phyloP scores from a whole-genome alignment of 2,329 filamentous ascomycete genomes.

The Hypoxylon sp. region DNA sequence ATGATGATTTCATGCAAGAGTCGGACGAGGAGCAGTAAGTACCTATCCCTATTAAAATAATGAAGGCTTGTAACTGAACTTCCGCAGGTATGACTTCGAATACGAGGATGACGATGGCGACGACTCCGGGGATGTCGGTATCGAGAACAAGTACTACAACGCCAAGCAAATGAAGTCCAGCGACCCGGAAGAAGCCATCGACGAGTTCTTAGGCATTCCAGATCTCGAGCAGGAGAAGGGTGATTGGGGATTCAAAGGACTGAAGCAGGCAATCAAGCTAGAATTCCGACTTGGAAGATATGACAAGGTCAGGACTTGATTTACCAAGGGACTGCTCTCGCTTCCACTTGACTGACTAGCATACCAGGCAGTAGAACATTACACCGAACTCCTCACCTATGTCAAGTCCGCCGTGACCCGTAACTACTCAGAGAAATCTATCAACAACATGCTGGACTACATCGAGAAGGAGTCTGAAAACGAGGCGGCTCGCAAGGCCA shows the following conservation, averaged over 20 bases:
- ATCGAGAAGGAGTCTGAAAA: constrained; percentile 89
- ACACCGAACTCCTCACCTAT: constrained; percentile 94
- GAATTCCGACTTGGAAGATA: constrained; percentile 95
- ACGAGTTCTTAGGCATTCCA: constrained; percentile 92
- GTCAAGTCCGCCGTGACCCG: constrained; percentile 96
- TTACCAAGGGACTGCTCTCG: background rate
- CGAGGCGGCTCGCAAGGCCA: constrained; percentile 79
- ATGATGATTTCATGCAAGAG: constrained; percentile 95
- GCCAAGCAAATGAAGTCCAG: constrained; percentile 94
- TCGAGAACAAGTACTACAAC: constrained; percentile 99
- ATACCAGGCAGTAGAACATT: constrained; percentile 86
- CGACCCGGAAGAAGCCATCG: constrained; percentile 88
- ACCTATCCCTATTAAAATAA: no score
- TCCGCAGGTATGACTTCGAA: constrained; percentile 87
- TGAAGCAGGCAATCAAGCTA: constrained; percentile 98
- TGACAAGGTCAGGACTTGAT: constrained; percentile 71
- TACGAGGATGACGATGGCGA: constrained; percentile 95
- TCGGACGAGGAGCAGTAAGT: constrained; percentile 85
- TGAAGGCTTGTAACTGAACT: constrained; percentile 1
- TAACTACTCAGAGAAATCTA: constrained; percentile 99
- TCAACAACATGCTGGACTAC: constrained; percentile 99
- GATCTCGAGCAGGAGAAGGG: constrained; percentile 89
- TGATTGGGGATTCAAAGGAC: constrained; percentile 98
- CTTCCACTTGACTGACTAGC: constrained; percentile 45
- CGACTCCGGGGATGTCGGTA: constrained; percentile 88